phyloP scores from a whole-genome alignment of 2,329 filamentous ascomycete genomes.

The Neonectria sp. region DNA sequence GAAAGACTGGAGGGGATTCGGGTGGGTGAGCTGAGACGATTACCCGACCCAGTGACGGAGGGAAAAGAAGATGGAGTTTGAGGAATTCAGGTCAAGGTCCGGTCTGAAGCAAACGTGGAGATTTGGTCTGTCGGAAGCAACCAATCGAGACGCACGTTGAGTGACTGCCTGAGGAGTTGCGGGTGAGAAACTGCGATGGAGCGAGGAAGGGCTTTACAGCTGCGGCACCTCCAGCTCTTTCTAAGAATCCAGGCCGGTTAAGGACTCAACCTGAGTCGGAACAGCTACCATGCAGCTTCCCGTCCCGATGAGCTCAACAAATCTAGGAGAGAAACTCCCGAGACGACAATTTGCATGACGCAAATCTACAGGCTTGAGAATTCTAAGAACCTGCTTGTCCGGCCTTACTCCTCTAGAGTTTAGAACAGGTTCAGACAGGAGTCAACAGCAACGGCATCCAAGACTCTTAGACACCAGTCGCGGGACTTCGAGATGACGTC shows the following conservation, averaged over 20 bases:
- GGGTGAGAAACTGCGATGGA: background rate
- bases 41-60: slow-evolving; percentile 23
- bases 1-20: slow-evolving; percentile 9
- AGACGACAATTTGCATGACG: background rate
- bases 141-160: slow-evolving; percentile 11
- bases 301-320: background rate
- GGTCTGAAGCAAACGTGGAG: slow-evolving; percentile 3
- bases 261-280: background rate
- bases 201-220: background rate
- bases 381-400: too few species aligned
- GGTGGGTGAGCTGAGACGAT: slow-evolving; percentile 17
- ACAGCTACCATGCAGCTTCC: background rate
- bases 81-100: background rate
- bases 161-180: slow-evolving; percentile 14
- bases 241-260: background rate
- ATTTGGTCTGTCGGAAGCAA: slow-evolving; percentile 10
- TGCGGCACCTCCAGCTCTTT: background rate
- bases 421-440: background rate
- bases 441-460: background rate
- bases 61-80: slow-evolving; percentile 1
- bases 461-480: background rate
- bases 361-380: background rate
- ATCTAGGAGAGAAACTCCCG: background rate
- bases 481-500: slow-evolving; percentile 22
- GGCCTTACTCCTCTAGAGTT: background rate